Percentiles rank a stretch among this genome's conserved stretches.
These are phyloP conservation scores for Centrapalus pauciflorus DNA, from an alignment of 129 eudicot genomes.

Conservation along the genomic window DNA sequence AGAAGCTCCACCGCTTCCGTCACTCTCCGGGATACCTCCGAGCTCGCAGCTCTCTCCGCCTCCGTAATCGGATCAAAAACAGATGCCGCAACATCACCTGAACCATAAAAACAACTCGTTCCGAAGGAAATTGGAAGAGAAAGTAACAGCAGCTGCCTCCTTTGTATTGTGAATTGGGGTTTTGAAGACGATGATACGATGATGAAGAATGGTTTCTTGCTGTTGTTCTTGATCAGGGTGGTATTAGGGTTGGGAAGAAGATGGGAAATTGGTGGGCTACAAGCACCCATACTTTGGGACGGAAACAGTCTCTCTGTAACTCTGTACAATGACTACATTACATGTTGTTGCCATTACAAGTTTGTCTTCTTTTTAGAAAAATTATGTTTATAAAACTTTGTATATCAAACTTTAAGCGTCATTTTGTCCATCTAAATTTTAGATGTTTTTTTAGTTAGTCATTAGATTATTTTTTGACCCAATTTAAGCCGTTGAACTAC, in stretches of 20 bases:
- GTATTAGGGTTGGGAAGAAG: slow-evolving; percentile 30
- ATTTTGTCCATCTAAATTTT: too few relatives aligned
- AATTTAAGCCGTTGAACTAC: too few relatives aligned
- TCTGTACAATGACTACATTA: too few relatives aligned
- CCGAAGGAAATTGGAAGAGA: slow-evolving; percentile 29
- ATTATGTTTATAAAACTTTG: too few relatives aligned
- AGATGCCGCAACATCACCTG: slow-evolving; percentile 17
- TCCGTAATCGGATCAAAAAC: slow-evolving; percentile 33
- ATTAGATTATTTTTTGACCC: too few relatives aligned
- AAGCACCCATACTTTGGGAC: slow-evolving; percentile 40
- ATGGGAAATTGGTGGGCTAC: slow-evolving; percentile 39
- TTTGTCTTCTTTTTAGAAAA: too few relatives aligned
- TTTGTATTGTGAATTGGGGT: slow-evolving; percentile 20
- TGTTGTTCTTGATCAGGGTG: slow-evolving; percentile 1
- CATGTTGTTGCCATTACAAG: too few relatives aligned
- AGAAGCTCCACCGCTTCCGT: slow-evolving; percentile 46
- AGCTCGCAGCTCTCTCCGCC: slow-evolving; percentile 42
- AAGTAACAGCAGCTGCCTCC: slow-evolving; percentile 31
- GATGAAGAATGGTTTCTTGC: slow-evolving; percentile 12
- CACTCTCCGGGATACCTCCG: slow-evolving; percentile 34
- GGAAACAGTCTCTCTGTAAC: too few relatives aligned
- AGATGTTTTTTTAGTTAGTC: too few relatives aligned
- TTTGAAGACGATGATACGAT: slow-evolving; percentile 11
- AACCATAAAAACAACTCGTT: neutral
- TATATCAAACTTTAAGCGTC: too few relatives aligned